These are phyloP conservation scores for Thecaphora thlaspeos DNA, from an alignment of 1,284 basidiomycete genomes.

Conservation along the genomic window DNA sequence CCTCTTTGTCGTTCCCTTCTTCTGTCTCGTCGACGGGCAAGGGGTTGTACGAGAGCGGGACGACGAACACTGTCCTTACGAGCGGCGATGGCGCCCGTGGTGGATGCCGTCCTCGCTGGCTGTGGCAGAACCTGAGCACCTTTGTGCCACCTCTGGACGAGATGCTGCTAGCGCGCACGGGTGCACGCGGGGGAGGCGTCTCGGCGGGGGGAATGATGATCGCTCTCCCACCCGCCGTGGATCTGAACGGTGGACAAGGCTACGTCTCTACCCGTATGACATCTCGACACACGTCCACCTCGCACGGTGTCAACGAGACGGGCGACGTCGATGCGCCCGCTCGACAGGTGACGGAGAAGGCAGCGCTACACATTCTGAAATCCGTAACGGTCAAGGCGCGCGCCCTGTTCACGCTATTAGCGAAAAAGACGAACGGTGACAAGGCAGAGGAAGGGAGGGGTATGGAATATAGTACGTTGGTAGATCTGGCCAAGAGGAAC, in stretches of 20 bases:
- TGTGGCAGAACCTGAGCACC: slow-evolving; percentile 35
- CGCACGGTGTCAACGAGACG: slow-evolving; percentile 3
- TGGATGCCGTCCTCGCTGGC: slow-evolving; percentile 11
- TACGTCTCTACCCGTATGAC: background rate
- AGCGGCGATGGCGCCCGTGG: slow-evolving; percentile 5
- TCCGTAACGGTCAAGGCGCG: slow-evolving; percentile 40
- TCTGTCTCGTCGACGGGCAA: no score
- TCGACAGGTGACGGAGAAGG: slow-evolving; percentile 6
- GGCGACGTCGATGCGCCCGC: no score
- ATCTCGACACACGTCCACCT: background rate
- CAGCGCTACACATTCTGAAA: slow-evolving; percentile 42
- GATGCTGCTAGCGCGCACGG: slow-evolving; percentile 25
- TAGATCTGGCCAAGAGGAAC: slow-evolving; percentile 27
- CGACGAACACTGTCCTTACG: no score
- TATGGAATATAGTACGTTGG: slow-evolving; percentile 25
- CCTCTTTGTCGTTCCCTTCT: no score
- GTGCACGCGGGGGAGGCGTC: no score
- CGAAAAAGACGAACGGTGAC: slow-evolving; percentile 9
- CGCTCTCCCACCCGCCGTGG: slow-evolving; percentile 13
- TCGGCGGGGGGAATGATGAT: slow-evolving; percentile 9
- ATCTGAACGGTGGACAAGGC: slow-evolving; percentile 12
- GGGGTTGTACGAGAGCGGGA: no score
- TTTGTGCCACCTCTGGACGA: slow-evolving; percentile 23
- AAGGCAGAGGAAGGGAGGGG: background rate
- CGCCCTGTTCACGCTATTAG: slow-evolving; percentile 38